Conservation (phyloP, 495 filamentous ascomycete species). For the Daldinia bambusicola region DNA sequence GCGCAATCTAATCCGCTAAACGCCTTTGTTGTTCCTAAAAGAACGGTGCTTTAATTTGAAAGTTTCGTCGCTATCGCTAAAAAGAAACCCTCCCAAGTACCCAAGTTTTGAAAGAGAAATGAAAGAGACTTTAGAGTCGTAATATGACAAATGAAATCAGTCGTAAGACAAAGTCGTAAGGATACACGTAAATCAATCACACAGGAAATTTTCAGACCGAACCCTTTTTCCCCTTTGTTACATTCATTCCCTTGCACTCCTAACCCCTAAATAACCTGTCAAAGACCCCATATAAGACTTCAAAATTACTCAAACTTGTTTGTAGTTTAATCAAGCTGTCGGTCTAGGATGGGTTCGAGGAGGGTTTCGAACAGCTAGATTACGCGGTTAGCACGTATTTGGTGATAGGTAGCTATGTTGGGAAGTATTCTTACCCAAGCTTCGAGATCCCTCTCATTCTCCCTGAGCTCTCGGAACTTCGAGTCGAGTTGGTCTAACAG, state of each 20-base stretch:
- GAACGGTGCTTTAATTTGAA: not conserved
- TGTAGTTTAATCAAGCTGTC: slow-evolving; percentile 4
- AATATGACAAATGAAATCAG: not conserved
- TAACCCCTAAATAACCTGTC: not conserved
- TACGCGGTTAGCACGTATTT: slow-evolving; percentile 14
- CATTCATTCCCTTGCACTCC: not conserved
- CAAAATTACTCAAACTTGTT: too few relatives aligned
- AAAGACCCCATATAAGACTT: too few relatives aligned
- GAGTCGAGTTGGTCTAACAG: slow-evolving; percentile 29
- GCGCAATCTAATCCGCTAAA: slow-evolving; percentile 27
- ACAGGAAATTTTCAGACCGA: not conserved
- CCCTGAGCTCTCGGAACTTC: slow-evolving; percentile 30
- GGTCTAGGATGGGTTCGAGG: slow-evolving; percentile 35
- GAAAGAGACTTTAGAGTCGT: not conserved
- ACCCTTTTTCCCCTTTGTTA: not conserved
- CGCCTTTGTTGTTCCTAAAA: not conserved
- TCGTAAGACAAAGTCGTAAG: slow-evolving; percentile 1
- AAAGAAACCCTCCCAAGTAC: not conserved
- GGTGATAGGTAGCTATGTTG: too few relatives aligned
- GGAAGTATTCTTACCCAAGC: slow-evolving; percentile 26
- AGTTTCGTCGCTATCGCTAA: not conserved
- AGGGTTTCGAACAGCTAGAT: slow-evolving; percentile 35
- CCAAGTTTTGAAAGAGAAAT: not conserved
- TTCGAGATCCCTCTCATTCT: slow-evolving; percentile 37
- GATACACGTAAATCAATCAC: not conserved